Evolutionary conservation across 2,329 filamentous ascomycete genomes (phyloP).

Genomic region (Penicillium glabrum): DNA sequence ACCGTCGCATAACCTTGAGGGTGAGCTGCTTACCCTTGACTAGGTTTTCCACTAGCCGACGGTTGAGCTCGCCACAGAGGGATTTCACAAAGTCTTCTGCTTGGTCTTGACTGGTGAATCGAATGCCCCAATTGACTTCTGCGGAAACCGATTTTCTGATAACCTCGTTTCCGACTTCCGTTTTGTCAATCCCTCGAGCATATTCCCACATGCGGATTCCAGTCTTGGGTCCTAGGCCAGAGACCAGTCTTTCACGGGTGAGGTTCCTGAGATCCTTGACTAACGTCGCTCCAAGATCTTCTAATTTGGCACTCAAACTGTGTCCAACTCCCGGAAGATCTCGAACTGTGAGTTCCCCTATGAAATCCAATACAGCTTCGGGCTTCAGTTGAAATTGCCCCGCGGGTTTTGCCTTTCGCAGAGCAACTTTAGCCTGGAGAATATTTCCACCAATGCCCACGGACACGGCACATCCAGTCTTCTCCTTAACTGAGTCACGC

Average conservation of each 20-base stretch:
- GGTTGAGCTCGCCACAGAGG: slow-evolving; percentile 80
- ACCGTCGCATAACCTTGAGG: slow-evolving; percentile 90
- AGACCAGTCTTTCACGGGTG: slow-evolving; percentile 72
- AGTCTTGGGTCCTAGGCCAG: slow-evolving; percentile 82
- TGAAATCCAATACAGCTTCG: slow-evolving; percentile 72
- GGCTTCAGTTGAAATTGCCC: slow-evolving; percentile 88
- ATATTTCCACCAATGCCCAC: slow-evolving; percentile 92
- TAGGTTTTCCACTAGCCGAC: slow-evolving; percentile 74
- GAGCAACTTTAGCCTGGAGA: slow-evolving; percentile 82
- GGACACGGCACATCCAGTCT: slow-evolving; percentile 83
- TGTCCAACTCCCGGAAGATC: slow-evolving; percentile 89
- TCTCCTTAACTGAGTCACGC: slow-evolving; percentile 67
- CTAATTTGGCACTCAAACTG: slow-evolving; percentile 82
- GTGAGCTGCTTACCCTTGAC: slow-evolving; percentile 88
- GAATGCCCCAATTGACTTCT: slow-evolving; percentile 97
- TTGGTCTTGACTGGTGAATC: slow-evolving; percentile 88
- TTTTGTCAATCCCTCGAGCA: slow-evolving; percentile 78
- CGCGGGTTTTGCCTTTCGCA: slow-evolving; percentile 90
- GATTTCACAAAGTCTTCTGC: slow-evolving; percentile 88
- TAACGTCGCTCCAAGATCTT: slow-evolving; percentile 77
- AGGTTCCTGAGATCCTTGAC: slow-evolving; percentile 80
- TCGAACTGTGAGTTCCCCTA: slow-evolving; percentile 75
- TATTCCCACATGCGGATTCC: slow-evolving; percentile 90
- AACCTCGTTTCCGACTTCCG: slow-evolving; percentile 82
- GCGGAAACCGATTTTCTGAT: slow-evolving; percentile 92